These are phyloP conservation scores for Pythium graminicola DNA, from an alignment of 352 stramenopile genomes.

Conservation along the genomic window DNA sequence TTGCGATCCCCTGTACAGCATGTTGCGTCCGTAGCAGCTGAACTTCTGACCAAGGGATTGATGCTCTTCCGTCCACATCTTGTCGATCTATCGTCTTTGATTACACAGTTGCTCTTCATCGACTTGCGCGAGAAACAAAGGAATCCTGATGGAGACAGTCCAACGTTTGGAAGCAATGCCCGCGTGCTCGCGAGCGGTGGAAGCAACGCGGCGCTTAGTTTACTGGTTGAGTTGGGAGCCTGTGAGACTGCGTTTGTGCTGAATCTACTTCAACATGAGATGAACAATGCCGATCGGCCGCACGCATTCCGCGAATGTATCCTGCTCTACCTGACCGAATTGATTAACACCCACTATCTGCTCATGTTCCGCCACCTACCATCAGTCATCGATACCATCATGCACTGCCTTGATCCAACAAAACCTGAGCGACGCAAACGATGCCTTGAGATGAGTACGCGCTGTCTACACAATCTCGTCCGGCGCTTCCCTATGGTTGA, in stretches of 20 bases:
- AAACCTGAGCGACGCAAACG: slow-evolving; percentile 74
- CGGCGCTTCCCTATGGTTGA: slow-evolving; percentile 83
- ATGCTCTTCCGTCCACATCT: slow-evolving; percentile 81
- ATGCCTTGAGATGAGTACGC: slow-evolving; percentile 70
- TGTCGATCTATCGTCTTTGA: slow-evolving; percentile 69
- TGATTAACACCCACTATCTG: slow-evolving; percentile 78
- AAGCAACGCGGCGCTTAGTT: slow-evolving; percentile 64
- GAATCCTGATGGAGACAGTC: slow-evolving; percentile 30
- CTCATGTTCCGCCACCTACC: slow-evolving; percentile 80
- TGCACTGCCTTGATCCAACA: slow-evolving; percentile 78
- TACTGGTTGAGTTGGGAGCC: slow-evolving; percentile 71
- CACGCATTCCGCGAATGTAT: slow-evolving; percentile 69
- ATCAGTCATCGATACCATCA: slow-evolving; percentile 79
- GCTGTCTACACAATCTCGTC: slow-evolving; percentile 76
- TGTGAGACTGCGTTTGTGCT: slow-evolving; percentile 78
- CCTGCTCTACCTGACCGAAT: slow-evolving; percentile 69
- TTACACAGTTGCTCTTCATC: slow-evolving; percentile 64
- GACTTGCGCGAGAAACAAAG: slow-evolving; percentile 68
- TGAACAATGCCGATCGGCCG: slow-evolving; percentile 67
- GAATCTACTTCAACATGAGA: slow-evolving; percentile 69
- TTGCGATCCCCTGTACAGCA: slow-evolving; percentile 47
- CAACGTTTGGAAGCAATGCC: slow-evolving; percentile 38
- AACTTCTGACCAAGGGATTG: slow-evolving; percentile 74
- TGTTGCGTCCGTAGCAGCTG: slow-evolving; percentile 60
- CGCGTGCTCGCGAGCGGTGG: slow-evolving; percentile 42